These are phyloP conservation scores for Baudoinia panamericana DNA, from an alignment of 495 filamentous ascomycete genomes.

Conservation along the genomic window DNA sequence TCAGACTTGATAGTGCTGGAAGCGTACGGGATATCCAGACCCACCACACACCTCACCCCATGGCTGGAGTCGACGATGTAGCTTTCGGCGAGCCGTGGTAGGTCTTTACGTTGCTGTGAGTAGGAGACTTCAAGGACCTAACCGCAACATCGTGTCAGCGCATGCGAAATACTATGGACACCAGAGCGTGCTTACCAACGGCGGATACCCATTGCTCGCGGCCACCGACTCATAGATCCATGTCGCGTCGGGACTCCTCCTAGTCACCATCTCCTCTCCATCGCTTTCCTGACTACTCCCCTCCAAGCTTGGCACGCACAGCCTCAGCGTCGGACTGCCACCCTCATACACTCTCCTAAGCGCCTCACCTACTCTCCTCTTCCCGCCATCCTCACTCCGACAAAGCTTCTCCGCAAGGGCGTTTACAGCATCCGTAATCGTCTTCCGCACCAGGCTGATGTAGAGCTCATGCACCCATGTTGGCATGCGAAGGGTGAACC, in stretches of 20 bases:
- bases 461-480: not conserved
- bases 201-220: not conserved
- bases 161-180: too few relatives aligned
- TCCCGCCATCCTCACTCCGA: not conserved
- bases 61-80: slow-evolving; percentile 7
- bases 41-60: slow-evolving; percentile 3
- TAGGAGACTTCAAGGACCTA: slow-evolving; percentile 7
- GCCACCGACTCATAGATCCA: too few relatives aligned
- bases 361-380: not conserved
- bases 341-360: slow-evolving; percentile 1
- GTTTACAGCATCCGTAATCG: not conserved
- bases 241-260: slow-evolving; percentile 5
- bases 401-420: not conserved
- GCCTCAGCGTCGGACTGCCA: not conserved
- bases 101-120: not conserved
- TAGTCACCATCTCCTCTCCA: not conserved
- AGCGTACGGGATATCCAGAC: slow-evolving; percentile 5
- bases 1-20: not conserved
- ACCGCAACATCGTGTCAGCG: too few relatives aligned
- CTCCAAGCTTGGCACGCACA: not conserved
- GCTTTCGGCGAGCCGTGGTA: slow-evolving; percentile 5
- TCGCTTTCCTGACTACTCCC: not conserved
- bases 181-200: too few relatives aligned
- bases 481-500: slow-evolving; percentile 3
- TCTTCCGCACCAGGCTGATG: not conserved